Evolutionary conservation across 306 rosid species (phyloP), one percentile per base, ranked within the genome.

Genomic region (Fagus crenata): DNA sequence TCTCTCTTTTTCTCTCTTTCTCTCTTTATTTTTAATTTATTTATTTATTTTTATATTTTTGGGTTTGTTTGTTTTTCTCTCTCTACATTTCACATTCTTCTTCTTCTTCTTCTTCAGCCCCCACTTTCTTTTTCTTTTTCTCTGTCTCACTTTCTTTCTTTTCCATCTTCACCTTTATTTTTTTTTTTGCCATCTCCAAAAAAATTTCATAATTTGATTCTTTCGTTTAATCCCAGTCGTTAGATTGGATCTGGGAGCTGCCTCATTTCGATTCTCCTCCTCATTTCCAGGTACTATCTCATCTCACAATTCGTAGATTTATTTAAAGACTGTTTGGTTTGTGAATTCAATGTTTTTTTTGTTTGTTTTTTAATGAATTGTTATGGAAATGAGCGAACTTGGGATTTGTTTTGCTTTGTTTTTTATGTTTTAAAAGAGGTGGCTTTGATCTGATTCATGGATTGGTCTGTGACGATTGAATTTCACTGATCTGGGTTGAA

Each of bases 191-290:
- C 71, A 18, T 63, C 76, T n/a, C 6, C 69, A 55, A 82, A 73
- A 63, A 39, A 46, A 9, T 46, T 69, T 64, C 77, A 49, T 8
- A 18, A 11, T 43, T 71, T 43, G 15, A 15, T 81, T 46, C 53
- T 81, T 64, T 77, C 65, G 75, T 3, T 9, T 77, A 4, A 46
- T 77, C 84, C 69, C 71, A n/a, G 42, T 67, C 73, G 4, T 69
- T 77, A 58, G 82, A 75, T 86, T 92, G 88, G 93, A 88, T 90
- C 97, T 84, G 81, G 49, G 83, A 67, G 76, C 64, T 51, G 31
- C 74, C 84, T 43, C 70, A 15, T 80, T 80, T 64, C 67, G 79
- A 73, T 51, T 72, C 74, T 71, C 73, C 15, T 60, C 84, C 60
- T 79, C 82, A 76, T 28, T 78, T 71, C 53, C 77, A 18, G 78